Conservation (phyloP, 108 stramenopile genomes). For the Epipyxis sp. region DNA sequence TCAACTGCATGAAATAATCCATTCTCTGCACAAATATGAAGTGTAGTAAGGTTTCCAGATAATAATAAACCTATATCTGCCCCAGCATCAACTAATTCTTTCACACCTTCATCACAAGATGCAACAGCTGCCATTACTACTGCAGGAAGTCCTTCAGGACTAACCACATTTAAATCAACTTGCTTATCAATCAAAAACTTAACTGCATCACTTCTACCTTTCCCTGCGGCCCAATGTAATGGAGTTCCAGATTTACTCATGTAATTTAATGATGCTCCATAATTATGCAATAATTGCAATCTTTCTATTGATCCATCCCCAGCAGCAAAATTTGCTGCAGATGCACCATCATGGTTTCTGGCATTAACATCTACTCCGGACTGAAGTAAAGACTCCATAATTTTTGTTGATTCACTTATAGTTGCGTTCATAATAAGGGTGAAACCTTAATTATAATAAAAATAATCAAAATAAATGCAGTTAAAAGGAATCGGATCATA, state of each 20-base stretch:
- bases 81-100: constrained; percentile 42
- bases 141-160: constrained; percentile 47
- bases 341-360: constrained; percentile 43
- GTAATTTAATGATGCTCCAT: constrained; percentile 42
- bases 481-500: too few relatives aligned
- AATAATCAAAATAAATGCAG: too few relatives aligned
- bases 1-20: constrained; percentile 32
- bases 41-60: constrained; percentile 46
- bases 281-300: constrained; percentile 27
- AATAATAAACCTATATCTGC: constrained; percentile 51
- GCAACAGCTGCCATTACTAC: constrained; percentile 49
- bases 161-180: constrained; percentile 1
- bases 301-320: constrained; percentile 44
- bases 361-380: constrained; percentile 43
- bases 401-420: constrained; percentile 9
- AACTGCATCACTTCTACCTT: constrained; percentile 36
- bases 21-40: constrained; percentile 54
- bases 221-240: constrained; percentile 56
- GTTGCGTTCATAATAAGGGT: constrained; percentile 24
- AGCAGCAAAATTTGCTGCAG: constrained; percentile 50
- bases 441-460: not conserved
- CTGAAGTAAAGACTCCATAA: constrained; percentile 29
- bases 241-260: constrained; percentile 48
- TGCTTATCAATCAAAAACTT: constrained; percentile 31
- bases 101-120: constrained; percentile 45